A percentile compares a stretch with the other conserved stretches of the same genome.
Evolutionary conservation across 2,329 filamentous ascomycete species (phyloP).

Genomic region (Sporothrix sp.): DNA sequence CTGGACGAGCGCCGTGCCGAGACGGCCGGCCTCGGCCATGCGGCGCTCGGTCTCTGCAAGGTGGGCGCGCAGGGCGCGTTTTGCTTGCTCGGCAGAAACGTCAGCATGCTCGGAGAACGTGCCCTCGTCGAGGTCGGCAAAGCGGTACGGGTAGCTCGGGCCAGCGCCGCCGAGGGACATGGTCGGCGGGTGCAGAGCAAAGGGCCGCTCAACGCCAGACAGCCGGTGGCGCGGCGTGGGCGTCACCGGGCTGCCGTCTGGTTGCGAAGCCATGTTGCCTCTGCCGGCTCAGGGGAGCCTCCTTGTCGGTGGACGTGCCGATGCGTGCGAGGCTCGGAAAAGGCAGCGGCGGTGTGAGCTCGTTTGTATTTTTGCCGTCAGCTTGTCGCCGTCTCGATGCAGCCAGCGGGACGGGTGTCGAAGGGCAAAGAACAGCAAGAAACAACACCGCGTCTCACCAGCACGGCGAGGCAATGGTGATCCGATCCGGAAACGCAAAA

Average conservation of each 20-base stretch:
- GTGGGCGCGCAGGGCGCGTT: constrained; percentile 81
- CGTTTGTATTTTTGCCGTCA: neutral
- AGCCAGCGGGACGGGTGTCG: too few relatives aligned
- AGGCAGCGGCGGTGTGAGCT: neutral
- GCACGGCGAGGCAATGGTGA: neutral
- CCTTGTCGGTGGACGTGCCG: neutral
- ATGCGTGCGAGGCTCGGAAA: neutral
- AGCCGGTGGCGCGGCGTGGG: constrained; percentile 16
- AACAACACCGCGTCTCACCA: neutral
- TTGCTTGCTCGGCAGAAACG: constrained; percentile 76
- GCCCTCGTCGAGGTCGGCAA: constrained; percentile 69
- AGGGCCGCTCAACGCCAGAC: constrained; percentile 12
- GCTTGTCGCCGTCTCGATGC: neutral
- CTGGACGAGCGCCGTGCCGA: constrained; percentile 78
- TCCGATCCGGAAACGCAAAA: neutral
- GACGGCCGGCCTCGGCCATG: constrained; percentile 79
- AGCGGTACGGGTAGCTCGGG: constrained; percentile 57
- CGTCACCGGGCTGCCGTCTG: constrained; percentile 17
- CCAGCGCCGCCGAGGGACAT: constrained; percentile 22
- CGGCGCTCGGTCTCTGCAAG: constrained; percentile 85
- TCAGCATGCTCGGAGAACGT: constrained; percentile 67
- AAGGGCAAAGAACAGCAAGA: too few relatives aligned
- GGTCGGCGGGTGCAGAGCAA: constrained; percentile 15
- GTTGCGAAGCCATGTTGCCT: constrained; percentile 15
- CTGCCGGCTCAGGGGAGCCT: constrained; percentile 7